Conservation (phyloP, 805 yeast genomes). For the Spathaspora sp. region DNA sequence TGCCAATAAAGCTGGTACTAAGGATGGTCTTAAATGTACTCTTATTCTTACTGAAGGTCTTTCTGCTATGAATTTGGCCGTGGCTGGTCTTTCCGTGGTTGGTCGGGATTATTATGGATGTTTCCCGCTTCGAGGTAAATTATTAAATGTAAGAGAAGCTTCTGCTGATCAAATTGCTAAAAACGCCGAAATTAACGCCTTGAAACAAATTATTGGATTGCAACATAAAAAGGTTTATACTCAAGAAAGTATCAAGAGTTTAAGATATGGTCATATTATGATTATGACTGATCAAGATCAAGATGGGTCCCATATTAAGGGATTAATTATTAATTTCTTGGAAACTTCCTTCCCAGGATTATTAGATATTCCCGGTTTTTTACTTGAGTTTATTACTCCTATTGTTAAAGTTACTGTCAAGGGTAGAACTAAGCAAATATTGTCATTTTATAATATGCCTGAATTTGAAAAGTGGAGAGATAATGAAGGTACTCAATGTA, state of each 20-base stretch:
- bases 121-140: slow-evolving; percentile 92
- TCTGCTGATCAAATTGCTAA: slow-evolving; percentile 92
- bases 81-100: slow-evolving; percentile 88
- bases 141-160: slow-evolving; percentile 94
- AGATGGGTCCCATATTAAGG: slow-evolving; percentile 97
- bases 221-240: slow-evolving; percentile 84
- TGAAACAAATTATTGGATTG: slow-evolving; percentile 91
- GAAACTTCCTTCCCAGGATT: slow-evolving; percentile 95
- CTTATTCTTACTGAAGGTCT: slow-evolving; percentile 95
- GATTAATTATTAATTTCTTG: slow-evolving; percentile 86
- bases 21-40: slow-evolving; percentile 88
- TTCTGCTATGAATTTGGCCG: slow-evolving; percentile 89
- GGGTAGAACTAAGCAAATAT: slow-evolving; percentile 55
- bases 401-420: slow-evolving; percentile 82
- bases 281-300: slow-evolving; percentile 99
- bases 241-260: slow-evolving; percentile 56
- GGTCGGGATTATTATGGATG: slow-evolving; percentile 96
- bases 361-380: slow-evolving; percentile 83
- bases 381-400: slow-evolving; percentile 93
- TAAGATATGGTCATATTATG: slow-evolving; percentile 96
- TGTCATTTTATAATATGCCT: slow-evolving; percentile 91
- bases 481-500: slow-evolving; percentile 63
- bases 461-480: slow-evolving; percentile 94
- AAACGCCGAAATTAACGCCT: slow-evolving; percentile 90
- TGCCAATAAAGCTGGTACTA: slow-evolving; percentile 95